Base-by-base conservation (phyloP, 148 eudicot genomes). In the Gaultheria prostrata region DNA sequence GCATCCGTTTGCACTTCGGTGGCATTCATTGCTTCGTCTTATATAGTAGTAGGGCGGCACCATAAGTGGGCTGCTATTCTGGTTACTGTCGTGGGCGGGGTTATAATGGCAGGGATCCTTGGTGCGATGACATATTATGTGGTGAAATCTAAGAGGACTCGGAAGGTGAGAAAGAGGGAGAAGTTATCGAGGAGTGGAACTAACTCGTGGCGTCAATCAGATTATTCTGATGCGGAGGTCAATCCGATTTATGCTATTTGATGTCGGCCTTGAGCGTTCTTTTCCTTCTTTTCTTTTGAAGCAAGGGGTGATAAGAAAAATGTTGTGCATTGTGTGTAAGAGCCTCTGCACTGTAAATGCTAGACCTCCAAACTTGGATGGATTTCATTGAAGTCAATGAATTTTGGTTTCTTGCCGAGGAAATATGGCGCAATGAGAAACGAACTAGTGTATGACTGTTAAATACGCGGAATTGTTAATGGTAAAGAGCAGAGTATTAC, bases 41-140 rank as follows among this genome's bases (percentile, higher is more conserved):
- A 91, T 63, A 91, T 93, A 21, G 91, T 93, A 13, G 90, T 91
- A 13, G 97, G 97, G 18, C 77, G 87, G 78, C 89, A 86, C 11
- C 70, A 90, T 53, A 79, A 61, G 74, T 90, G 93, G 94, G 92
- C 93, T 13, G 94, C 96, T 1, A 8, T 87, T 24, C 83, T 93
- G 26, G 93, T 93, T 10, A 88, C 93, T 0, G 80, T 88, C 4
- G 61, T 85, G 53, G 96, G 94, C 51, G 89, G 81, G 3, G 86
- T 86, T 39, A 86, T 83, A 26, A 93, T 93, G 94, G 89, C 82
- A 0, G 92, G 94, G 2, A 91, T 93, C 43, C 78, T 93, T 17
- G 89, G 92, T 43, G 83, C 90, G 10, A 93, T 93, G 97, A 93
- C 93, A 24, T 93, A 88, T 35, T 93, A 89, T 75, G 97, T 93